Evolutionary conservation across 768 basidiomycete species (phyloP).

Genomic region (Amanita thiersii): DNA sequence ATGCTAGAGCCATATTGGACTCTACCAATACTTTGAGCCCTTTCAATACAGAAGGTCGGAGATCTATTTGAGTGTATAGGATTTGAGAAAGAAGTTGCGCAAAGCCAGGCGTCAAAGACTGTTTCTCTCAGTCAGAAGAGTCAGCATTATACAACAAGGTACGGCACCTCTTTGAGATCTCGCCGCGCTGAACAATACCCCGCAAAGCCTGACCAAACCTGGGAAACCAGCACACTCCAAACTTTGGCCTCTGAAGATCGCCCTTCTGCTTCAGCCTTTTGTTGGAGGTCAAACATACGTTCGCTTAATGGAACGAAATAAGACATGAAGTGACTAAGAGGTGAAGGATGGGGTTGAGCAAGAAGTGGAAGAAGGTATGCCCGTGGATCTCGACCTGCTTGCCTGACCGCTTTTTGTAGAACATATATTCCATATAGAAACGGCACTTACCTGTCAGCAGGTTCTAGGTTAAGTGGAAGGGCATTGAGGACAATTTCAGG

Average conservation of each 20-base stretch:
- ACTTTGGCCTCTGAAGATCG: constrained; percentile 85
- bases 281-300: constrained; percentile 82
- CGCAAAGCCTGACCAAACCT: constrained; percentile 87
- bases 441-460: constrained; percentile 58
- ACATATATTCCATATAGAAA: neutral
- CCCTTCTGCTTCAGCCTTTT: constrained; percentile 66
- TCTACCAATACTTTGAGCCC: constrained; percentile 79
- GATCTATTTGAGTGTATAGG: constrained; percentile 81
- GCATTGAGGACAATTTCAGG: constrained; percentile 67
- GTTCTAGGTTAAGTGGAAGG: constrained; percentile 84
- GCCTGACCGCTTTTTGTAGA: constrained; percentile 27
- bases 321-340: constrained; percentile 75
- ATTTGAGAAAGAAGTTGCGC: constrained; percentile 89
- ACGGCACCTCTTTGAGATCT: constrained; percentile 62
- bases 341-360: constrained; percentile 70
- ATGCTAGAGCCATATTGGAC: constrained; percentile 55
- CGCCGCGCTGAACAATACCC: constrained; percentile 81
- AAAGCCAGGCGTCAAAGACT: constrained; percentile 73
- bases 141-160: neutral
- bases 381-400: constrained; percentile 72
- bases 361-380: constrained; percentile 91
- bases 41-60: constrained; percentile 75
- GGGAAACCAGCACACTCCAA: constrained; percentile 88
- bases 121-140: constrained; percentile 7
- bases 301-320: constrained; percentile 95